A percentile compares a stretch with the other conserved stretches of the same genome.
phyloP scores from a whole-genome alignment of 1,284 basidiomycete species.

The Tylopilus sp. region DNA sequence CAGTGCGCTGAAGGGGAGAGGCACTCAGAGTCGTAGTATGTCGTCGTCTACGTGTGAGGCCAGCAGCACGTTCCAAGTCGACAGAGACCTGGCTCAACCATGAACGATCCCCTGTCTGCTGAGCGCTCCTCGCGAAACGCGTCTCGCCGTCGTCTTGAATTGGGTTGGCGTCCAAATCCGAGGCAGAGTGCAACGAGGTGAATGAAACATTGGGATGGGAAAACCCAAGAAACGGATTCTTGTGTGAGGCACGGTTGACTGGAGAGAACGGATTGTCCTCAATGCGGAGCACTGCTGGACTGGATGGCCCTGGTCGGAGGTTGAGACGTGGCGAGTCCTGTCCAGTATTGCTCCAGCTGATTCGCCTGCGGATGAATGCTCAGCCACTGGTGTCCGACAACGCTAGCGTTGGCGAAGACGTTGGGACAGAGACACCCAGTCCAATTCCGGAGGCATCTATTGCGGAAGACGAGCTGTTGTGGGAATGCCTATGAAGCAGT shows the following conservation, averaged over 20 bases:
- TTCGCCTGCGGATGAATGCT: constrained; percentile 59
- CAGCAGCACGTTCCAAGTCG: constrained; percentile 54
- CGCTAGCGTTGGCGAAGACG: constrained; percentile 60
- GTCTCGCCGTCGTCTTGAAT: constrained; percentile 65
- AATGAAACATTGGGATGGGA: constrained; percentile 59
- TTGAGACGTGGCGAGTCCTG: constrained; percentile 51
- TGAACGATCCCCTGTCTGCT: constrained; percentile 22
- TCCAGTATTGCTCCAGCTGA: constrained; percentile 63
- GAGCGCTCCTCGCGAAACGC: constrained; percentile 62
- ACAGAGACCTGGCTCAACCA: constrained; percentile 33
- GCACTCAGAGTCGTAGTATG: constrained; percentile 50
- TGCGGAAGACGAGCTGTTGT: constrained; percentile 60
- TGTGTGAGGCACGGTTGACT: constrained; percentile 30
- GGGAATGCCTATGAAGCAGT: constrained; percentile 21
- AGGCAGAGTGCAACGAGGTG: constrained; percentile 59
- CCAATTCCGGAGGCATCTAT: constrained; percentile 64
- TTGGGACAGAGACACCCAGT: constrained; percentile 53
- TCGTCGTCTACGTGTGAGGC: constrained; percentile 52
- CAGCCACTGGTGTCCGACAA: constrained; percentile 50
- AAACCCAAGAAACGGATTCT: constrained; percentile 42
- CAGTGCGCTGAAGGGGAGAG: constrained; percentile 70
- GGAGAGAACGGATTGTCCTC: constrained; percentile 50
- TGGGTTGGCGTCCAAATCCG: constrained; percentile 54
- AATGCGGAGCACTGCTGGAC: constrained; percentile 25
- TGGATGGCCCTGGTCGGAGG: constrained; percentile 24